Base-by-base conservation (phyloP, 768 basidiomycete species). In the Mrakia gelida region DNA sequence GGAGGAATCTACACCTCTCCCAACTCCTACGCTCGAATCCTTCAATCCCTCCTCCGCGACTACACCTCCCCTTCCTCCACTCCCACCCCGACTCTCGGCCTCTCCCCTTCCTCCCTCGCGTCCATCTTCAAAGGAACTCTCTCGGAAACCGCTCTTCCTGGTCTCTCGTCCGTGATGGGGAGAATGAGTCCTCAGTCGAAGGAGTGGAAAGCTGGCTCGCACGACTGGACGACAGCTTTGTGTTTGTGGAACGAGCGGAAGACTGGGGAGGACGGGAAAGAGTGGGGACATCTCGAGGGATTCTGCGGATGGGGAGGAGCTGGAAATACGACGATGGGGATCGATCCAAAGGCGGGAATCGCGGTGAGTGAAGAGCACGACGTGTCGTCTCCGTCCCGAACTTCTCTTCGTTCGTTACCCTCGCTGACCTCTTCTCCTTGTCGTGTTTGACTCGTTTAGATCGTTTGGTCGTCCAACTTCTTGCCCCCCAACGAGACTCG, bases 201-300 rank as follows among this genome's bases (percentile, higher is more conserved):
- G 32, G 61, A 63, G 18, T 38, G 43, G 52, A 76, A 59, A n/a
- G 71, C 68, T 63, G 71, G 81, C 8, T 81, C 81, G 11, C 63
- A 77, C 49, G 80, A 82, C 78, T 83, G 82, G 82, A 80, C 80
- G 9, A 82, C 82, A 0, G 82, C 71, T 0, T 77, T 81, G 77
- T 77, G 74, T 26, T 15, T 83, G 1, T 83, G 54, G 21, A 80
- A 80, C 26, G 73, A 78, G 32, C 78, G 78, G 21, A 75, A 79
- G 15, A 38, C 56, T 11, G 59, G 73, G 26, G 30, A 80, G 30
- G 81, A 79, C 2, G 65, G 65, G 10, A 70, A 70, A 26, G 80
- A 80, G 13, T 82, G 77, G 63, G 82, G 82, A 1, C 61, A 80
- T n/a, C 26, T 74, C 10, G 54, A 65, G 0, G 82, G 82, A 6